Percentiles rank a stretch among this genome's conserved stretches.
Conservation (phyloP, 116 monocot genomes). For the Trichopus zeylanicus region DNA sequence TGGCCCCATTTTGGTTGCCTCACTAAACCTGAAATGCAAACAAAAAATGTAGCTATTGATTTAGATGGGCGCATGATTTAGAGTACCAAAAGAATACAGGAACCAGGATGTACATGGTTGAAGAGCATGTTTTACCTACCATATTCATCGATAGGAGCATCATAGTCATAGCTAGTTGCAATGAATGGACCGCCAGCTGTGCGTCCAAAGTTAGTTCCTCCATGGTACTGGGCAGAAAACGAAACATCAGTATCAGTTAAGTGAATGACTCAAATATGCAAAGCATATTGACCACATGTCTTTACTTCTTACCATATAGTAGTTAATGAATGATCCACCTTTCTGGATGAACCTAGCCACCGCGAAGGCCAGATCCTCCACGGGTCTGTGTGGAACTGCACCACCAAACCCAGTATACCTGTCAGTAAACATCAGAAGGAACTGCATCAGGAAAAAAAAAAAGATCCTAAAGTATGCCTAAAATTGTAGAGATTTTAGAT, state of each 20-base stretch:
- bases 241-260: background rate
- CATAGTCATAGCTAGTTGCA: conserved; percentile 89
- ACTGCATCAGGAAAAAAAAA: background rate
- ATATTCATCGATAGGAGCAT: conserved; percentile 91
- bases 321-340: conserved; percentile 85
- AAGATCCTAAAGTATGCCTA: background rate
- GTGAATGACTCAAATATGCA: background rate
- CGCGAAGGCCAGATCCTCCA: conserved; percentile 80
- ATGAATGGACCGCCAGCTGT: conserved; percentile 91
- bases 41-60: background rate
- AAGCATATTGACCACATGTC: background rate
- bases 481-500: background rate
- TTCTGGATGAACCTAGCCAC: conserved; percentile 85
- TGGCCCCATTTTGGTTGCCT: conserved; percentile 97
- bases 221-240: conserved; percentile 62
- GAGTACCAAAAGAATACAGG: no score
- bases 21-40: conserved; percentile 38
- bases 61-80: no score
- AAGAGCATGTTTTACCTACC: conserved; percentile 27
- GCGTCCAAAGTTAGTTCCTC: conserved; percentile 83
- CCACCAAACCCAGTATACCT: conserved; percentile 87
- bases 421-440: background rate
- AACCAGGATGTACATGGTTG: background rate
- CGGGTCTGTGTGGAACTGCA: conserved; percentile 67
- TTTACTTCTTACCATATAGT: conserved; percentile 77